Evolutionary conservation across 495 filamentous ascomycete genomes (phyloP).

Genomic region (Cercophora newfieldiana): DNA sequence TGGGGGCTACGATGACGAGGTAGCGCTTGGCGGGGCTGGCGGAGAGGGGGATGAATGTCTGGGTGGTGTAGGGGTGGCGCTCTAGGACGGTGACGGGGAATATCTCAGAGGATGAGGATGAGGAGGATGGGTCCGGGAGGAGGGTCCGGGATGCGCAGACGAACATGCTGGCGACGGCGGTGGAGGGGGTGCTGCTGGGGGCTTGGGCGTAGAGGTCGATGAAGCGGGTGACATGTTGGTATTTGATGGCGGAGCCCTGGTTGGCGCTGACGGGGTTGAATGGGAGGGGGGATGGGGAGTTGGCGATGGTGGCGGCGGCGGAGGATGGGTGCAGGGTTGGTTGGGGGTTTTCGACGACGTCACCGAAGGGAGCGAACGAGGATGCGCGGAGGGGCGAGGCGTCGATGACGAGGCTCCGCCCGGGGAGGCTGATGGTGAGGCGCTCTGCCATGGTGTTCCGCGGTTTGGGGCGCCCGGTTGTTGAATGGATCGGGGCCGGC

Average conservation of each 20-base stretch:
- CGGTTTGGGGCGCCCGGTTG: not conserved
- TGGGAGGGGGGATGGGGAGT: constrained; percentile 34
- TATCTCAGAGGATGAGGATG: constrained; percentile 26
- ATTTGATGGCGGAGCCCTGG: constrained; percentile 87
- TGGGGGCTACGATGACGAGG: constrained; percentile 91
- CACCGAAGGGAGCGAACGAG: constrained; percentile 79
- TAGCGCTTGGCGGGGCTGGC: constrained; percentile 55
- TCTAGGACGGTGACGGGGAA: constrained; percentile 80
- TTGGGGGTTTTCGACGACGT: constrained; percentile 72
- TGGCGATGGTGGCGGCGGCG: constrained; percentile 32
- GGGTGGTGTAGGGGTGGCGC: constrained; percentile 89
- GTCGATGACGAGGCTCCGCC: constrained; percentile 36
- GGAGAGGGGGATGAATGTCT: constrained; percentile 85
- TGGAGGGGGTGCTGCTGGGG: constrained; percentile 60
- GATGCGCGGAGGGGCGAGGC: constrained; percentile 62
- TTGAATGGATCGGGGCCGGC: not conserved
- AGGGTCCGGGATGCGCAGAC: constrained; percentile 69
- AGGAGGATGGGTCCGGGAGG: constrained; percentile 32
- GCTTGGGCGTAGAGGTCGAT: constrained; percentile 65
- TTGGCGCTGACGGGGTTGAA: constrained; percentile 61
- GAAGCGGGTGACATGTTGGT: constrained; percentile 71
- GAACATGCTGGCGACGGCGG: constrained; percentile 82
- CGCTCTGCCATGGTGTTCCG: constrained; percentile 32
- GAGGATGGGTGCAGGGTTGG: constrained; percentile 49
- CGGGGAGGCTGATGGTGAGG: constrained; percentile 21